Base-by-base conservation (phyloP, 768 basidiomycete genomes). In the Ramaria sp. region DNA sequence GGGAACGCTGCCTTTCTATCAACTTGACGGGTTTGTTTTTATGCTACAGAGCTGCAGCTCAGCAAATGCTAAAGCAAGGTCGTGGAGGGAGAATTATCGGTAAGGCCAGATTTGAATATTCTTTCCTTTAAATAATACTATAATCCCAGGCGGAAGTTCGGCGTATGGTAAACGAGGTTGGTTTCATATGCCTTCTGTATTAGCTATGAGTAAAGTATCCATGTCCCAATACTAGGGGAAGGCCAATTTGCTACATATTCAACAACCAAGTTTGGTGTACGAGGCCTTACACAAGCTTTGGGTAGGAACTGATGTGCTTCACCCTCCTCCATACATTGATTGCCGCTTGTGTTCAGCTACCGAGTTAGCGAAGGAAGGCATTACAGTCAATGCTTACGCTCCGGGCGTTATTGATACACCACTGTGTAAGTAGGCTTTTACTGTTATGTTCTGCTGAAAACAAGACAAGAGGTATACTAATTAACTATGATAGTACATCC, bases 31-130 rank as follows among this genome's bases (percentile, higher is more conserved):
- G 70, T 1, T 47, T 64, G 3, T 71, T 74, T 57, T 62, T 72
- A 17, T 73, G 71, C 60, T 76, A 73, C 65, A 71, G 73, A 55
- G 67, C 72, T 22, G 74, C 74, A 4, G 72, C 69, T 4, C 12
- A 54, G n/a, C 67, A 73, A 54, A 70, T 75, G 71, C 64, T 75
- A 48, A 61, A 63, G 38, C 75, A 73, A 61, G 72, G 73, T 0
- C 59, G 59, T 0, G 72, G 74, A 0, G 72, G 74, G 0, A 54
- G 72, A 3, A 71, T 75, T 1, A 66, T 76, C 54, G 76, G 73
- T 30, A 62, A 20, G 45, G 64, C 0, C 61, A 5, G 15, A 6
- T 42, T 60, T 31, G 10, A 11, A 48, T 19, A 7, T 12, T 33
- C 13, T 41, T 46, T 33, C 11, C 27, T 33, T 7, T 30, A 15